These are phyloP conservation scores for Leucoagaricus sp. DNA, from an alignment of 1,284 basidiomycete genomes.

Conservation along the genomic window DNA sequence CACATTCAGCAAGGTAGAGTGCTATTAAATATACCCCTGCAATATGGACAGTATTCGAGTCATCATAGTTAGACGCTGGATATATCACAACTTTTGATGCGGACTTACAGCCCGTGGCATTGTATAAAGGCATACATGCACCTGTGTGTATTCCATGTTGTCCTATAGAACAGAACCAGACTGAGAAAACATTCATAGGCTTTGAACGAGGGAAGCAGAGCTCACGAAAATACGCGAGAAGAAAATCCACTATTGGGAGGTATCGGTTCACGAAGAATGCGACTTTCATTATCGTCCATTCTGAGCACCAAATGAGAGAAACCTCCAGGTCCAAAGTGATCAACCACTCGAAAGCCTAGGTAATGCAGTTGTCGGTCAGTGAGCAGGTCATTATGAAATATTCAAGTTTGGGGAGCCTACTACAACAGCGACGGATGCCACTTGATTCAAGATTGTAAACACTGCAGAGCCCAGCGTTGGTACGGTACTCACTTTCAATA, in stretches of 20 bases:
- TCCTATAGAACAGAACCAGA: too few species aligned
- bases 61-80: not conserved
- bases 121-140: not conserved
- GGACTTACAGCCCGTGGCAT: not conserved
- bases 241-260: constrained; percentile 2
- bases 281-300: constrained; percentile 10
- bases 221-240: not conserved
- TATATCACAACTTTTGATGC: not conserved
- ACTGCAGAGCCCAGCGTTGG: too few species aligned
- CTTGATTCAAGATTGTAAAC: not conserved
- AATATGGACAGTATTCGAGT: too few species aligned
- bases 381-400: not conserved
- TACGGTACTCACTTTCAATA: not conserved
- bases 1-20: not conserved
- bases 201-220: not conserved
- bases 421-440: not conserved
- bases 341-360: constrained; percentile 13
- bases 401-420: too few species aligned
- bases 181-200: not conserved
- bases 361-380: not conserved
- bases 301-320: constrained; percentile 8
- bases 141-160: not conserved
- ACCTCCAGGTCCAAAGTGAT: constrained; percentile 12
- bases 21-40: not conserved
- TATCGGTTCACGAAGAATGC: constrained; percentile 9